phyloP scores from a whole-genome alignment of 2,329 filamentous ascomycete species.

The Stagonosporopsis vannaccii region DNA sequence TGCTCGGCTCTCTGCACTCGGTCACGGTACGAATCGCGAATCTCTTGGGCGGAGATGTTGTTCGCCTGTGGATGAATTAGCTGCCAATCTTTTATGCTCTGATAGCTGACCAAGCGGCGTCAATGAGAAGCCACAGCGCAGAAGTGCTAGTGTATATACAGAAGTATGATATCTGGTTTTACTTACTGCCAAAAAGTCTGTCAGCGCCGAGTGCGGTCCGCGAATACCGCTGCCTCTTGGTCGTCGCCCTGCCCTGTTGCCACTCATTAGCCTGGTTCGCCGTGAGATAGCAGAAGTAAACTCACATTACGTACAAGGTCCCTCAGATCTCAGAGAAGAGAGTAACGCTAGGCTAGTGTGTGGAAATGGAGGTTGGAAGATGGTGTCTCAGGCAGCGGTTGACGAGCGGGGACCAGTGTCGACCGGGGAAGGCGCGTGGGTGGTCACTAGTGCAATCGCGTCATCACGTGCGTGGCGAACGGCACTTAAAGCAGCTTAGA shows the following conservation, averaged over 20 bases:
- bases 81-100: background rate
- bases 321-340: background rate
- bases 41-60: slow-evolving; percentile 74
- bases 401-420: slow-evolving; percentile 18
- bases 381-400: background rate
- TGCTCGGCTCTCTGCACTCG: slow-evolving; percentile 59
- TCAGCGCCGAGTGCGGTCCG: slow-evolving; percentile 71
- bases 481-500: slow-evolving; percentile 15
- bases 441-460: slow-evolving; percentile 23
- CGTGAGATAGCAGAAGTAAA: background rate
- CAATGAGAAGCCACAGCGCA: background rate
- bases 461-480: slow-evolving; percentile 44
- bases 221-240: slow-evolving; percentile 57
- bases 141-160: background rate
- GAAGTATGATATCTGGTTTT: background rate
- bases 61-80: slow-evolving; percentile 60
- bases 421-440: slow-evolving; percentile 24
- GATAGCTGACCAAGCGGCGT: background rate
- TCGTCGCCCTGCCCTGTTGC: slow-evolving; percentile 43
- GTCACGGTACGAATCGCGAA: slow-evolving; percentile 65
- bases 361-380: slow-evolving; percentile 1
- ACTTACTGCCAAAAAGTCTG: slow-evolving; percentile 70
- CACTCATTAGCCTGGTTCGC: slow-evolving; percentile 27
- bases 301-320: slow-evolving; percentile 25
- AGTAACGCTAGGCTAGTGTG: background rate